Conservation (phyloP, 2,329 filamentous ascomycete species). For the Lecanicillium sp. region DNA sequence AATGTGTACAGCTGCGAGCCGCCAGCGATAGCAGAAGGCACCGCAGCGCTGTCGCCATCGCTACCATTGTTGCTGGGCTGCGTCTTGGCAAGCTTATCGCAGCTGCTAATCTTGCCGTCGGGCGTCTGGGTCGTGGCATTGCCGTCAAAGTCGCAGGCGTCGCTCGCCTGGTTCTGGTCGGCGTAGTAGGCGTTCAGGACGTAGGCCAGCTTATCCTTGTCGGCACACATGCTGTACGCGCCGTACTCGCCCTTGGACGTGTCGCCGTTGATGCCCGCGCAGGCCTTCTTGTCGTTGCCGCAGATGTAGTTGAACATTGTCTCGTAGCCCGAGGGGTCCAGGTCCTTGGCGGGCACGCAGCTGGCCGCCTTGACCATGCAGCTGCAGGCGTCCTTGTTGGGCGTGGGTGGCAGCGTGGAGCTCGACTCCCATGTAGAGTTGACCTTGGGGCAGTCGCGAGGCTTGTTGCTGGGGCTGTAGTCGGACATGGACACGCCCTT, state of each 20-base stretch:
- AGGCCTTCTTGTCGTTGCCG: conserved; percentile 2
- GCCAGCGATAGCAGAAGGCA: conserved; percentile 22
- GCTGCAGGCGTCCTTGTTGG: conserved; percentile 69
- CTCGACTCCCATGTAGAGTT: conserved; percentile 56
- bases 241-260: conserved; percentile 54
- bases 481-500: conserved; percentile 54
- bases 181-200: conserved; percentile 37
- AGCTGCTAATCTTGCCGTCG: conserved; percentile 45
- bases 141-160: conserved; percentile 66
- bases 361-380: conserved; percentile 74
- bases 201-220: conserved; percentile 63
- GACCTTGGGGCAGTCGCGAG: conserved; percentile 63
- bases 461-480: conserved; percentile 70
- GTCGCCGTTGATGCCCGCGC: conserved; percentile 5
- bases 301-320: conserved; percentile 19
- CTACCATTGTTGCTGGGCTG: conserved; percentile 11
- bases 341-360: conserved; percentile 57
- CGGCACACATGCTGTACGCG: conserved; percentile 68
- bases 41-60: conserved; percentile 17
- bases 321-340: conserved; percentile 52
- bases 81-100: conserved; percentile 37
- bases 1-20: conserved; percentile 31
- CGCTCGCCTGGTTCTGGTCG: conserved; percentile 40
- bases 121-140: conserved; percentile 49
- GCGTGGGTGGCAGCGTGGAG: conserved; percentile 68